Base-by-base conservation (phyloP, 495 filamentous ascomycete genomes). In the Cryomyces minteri region DNA sequence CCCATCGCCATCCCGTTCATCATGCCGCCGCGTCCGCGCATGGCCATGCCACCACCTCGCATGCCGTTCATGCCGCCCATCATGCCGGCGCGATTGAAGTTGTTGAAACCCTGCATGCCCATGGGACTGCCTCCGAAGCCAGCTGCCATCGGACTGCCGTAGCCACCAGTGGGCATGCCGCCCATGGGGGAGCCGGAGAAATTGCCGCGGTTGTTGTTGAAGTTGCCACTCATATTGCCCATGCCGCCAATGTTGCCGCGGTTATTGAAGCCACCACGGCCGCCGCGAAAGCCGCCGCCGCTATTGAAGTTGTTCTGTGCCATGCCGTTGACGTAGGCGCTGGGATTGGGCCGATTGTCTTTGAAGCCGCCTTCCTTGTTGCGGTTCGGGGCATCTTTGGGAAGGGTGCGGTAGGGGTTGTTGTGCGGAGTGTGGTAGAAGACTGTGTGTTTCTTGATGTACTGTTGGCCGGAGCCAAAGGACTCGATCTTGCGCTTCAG, bases 371-470 rank as follows among this genome's bases (percentile, higher is more conserved):
- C 73, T 46, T 80, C 76, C 48, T 83, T 80, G n/a, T 65, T 71
- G 41, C 88, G 80, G 55, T 73, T 71, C 1, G 86, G 85, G 0
- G 79, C 78, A 60, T 94, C 88, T 63, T 96, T 96, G 7, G 88
- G 88, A 18, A 94, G 66, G 0, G 88, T 96, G 43, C 76, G 74
- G 72, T 93, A 96, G 3, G 88, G 88, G 54, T 96, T 96, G 43
- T 66, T 67, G 30, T 74, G 72, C 0, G 87, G 80, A 45, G 74
- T 77, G 28, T 83, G 78, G 64, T 84, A 96, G 48, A 72, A 75
- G 44, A 82, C 79, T 2, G 68, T 73, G 50, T 80, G 72, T 46
- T 80, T 81, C 56, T 85, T 88, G 12, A 63, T 58, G 40, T 73
- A 62, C 48, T 75, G 70, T 31, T 70, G 70, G 4, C 60, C 55